Evolutionary conservation across 192 early-diverging fungal species (phyloP), one percentile per base, ranked within the genome.

Genomic region (Rhizoclosmatium sp.): DNA sequence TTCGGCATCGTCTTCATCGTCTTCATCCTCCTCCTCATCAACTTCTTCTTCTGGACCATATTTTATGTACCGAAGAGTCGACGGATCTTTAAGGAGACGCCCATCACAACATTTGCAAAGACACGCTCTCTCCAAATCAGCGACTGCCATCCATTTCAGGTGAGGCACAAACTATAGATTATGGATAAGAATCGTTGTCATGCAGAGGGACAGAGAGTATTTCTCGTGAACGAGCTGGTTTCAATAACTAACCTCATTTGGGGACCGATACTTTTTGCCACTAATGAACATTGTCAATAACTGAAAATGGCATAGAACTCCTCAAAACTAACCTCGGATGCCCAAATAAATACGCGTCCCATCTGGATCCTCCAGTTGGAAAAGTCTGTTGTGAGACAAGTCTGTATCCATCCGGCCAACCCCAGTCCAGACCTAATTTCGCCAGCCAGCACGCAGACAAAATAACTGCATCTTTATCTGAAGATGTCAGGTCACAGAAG

Each of bases 291-390:
- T 16, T 2, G 2, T n/a, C 54, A 19, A 31, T 2, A 65, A 39
- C 21, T 3, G 4, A 65, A 3, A 14, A 19, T 12, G 19, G 14
- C 19, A 65, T 19, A 65, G 4, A 40, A 65, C 19, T 31, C 19
- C 21, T 31, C 1, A 31, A 39, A 31, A 31, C 62, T 12, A 19
- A 69, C 69, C 48, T 56, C n/a, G 69, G 61, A 67, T 76, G 75
- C 9, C 75, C 75, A 42, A 49, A 66, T 40, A 76, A 40, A 58
- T 76, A 76, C 40, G 75, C 41, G 49, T 76, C 75, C 75, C 75
- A 76, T 9, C 75, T 9, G 9, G 16, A 9, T 4, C 62, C 62
- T 14, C 44, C 41, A 4, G 75, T 5, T 19, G 75, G 75, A 14
- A 45, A 54, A 4, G 75, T 76, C 16, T 39, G 45, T 21, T 66